Base-by-base conservation (phyloP, 108 stramenopile genomes). In the Pseudonitzschia delicatissima region DNA sequence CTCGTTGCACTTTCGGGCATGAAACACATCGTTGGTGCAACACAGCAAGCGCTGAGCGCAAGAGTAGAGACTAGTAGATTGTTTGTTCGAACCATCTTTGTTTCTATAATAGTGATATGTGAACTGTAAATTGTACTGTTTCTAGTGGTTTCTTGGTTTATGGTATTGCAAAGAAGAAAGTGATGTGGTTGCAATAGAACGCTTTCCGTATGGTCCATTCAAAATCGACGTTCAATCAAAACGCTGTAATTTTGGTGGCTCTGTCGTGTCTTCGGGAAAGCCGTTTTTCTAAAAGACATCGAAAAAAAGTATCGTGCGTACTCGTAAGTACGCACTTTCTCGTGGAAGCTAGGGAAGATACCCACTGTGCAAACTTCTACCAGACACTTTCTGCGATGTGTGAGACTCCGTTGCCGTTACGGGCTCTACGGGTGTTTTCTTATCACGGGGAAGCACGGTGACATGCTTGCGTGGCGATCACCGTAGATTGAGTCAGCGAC, bases 391-490 rank as follows among this genome's bases (percentile, higher is more conserved):
- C 47, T 21, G 20, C 47, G 47, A 23, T 18, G 17, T 21, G 20
- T 23, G 47, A 45, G 45, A 48, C 47, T 48, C 47, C 47, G 47
- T 48, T 48, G 47, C 47, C 47, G 47, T 48, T 48, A 21, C 21
- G 20, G 47, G 47, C 23, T 48, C 23, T 48, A 23, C 3, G 2
- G 20, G 20, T 48, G 20, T 21, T 48, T 48, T 18, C 23, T 2
- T 13, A 2, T n/a, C n/a, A 44, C n/a, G 2, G 11, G 11, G 11
- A n/a, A n/a, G n/a, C n/a, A n/a, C n/a, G n/a, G n/a, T n/a, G 37
- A 6, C 37, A 2, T 48, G 8, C 47, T 48, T 48, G 47, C 47
- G 47, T 48, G 47, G 47, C 23, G 23, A 48, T 2, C 47, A 48
- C n/a, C n/a, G 47, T 48, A n/a, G 47, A 48, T 6, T 48, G 47